These are phyloP conservation scores for Aspergillus jensenii DNA, from an alignment of 2,329 filamentous ascomycete genomes.

Conservation along the genomic window DNA sequence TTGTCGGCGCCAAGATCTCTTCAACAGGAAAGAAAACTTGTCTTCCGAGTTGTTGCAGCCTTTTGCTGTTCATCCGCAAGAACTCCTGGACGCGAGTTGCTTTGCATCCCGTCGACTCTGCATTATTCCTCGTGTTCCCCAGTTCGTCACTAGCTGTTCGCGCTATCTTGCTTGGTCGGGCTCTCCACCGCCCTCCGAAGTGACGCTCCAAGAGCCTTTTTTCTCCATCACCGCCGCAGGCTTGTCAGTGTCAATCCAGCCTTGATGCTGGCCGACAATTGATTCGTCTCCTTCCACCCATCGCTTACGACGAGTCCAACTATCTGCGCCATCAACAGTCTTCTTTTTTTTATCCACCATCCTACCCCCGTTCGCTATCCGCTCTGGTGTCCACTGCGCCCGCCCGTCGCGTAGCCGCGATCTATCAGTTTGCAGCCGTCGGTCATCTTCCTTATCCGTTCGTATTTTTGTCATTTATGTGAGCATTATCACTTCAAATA, in stretches of 20 bases:
- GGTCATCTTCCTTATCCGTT: not conserved
- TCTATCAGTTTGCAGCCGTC: slow-evolving; percentile 9
- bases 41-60: slow-evolving; percentile 1
- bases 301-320: not conserved
- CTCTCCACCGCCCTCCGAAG: slow-evolving; percentile 5
- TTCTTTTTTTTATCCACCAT: not conserved
- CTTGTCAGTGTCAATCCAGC: not conserved
- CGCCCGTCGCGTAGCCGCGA: slow-evolving; percentile 16
- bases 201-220: slow-evolving; percentile 7
- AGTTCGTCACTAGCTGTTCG: not conserved
- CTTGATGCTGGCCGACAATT: slow-evolving; percentile 7
- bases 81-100: slow-evolving; percentile 5
- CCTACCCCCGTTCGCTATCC: slow-evolving; percentile 4
- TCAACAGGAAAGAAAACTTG: slow-evolving; percentile 19
- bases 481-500: slow-evolving; percentile 8
- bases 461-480: slow-evolving; percentile 1
- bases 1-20: slow-evolving; percentile 19
- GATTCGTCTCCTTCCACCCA: not conserved
- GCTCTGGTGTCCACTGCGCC: slow-evolving; percentile 13
- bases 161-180: not conserved
- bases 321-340: not conserved
- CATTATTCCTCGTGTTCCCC: not conserved
- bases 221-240: slow-evolving; percentile 5
- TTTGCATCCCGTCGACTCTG: not conserved
- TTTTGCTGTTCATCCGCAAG: not conserved